Conservation (phyloP, 1,284 basidiomycete species). For the Laetiporus sulphureus region DNA sequence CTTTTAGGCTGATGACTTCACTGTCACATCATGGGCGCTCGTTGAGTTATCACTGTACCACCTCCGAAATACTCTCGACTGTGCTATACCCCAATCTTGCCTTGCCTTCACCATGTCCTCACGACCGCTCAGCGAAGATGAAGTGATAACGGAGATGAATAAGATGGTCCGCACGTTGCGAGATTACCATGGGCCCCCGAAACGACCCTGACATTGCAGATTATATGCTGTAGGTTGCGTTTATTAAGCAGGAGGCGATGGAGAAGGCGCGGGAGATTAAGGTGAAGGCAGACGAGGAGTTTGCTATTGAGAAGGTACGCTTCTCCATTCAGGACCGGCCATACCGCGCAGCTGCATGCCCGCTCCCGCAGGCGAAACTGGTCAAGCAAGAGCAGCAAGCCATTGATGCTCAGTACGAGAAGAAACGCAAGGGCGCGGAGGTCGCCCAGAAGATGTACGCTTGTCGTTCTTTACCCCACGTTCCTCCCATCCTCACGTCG, state of each 20-base stretch:
- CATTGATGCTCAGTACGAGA: slow-evolving; percentile 89
- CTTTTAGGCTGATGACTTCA: too few relatives aligned
- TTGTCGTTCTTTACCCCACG: slow-evolving; percentile 6
- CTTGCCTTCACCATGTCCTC: slow-evolving; percentile 4
- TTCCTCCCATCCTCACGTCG: not conserved
- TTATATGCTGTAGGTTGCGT: slow-evolving; percentile 64
- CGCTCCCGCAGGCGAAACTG: slow-evolving; percentile 71
- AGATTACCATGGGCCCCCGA: slow-evolving; percentile 5
- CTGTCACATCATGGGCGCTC: too few relatives aligned
- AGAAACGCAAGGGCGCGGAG: slow-evolving; percentile 90
- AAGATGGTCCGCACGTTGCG: too few relatives aligned
- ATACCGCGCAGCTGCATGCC: not conserved
- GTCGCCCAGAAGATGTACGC: slow-evolving; percentile 91
- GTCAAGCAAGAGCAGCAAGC: slow-evolving; percentile 91
- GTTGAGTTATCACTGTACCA: too few relatives aligned
- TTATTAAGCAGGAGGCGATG: slow-evolving; percentile 94
- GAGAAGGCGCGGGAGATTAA: slow-evolving; percentile 96
- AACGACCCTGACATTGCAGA: not conserved
- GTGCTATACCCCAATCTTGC: too few relatives aligned
- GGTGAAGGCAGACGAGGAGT: slow-evolving; percentile 96
- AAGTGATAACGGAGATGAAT: slow-evolving; percentile 96
- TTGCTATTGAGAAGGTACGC: slow-evolving; percentile 89
- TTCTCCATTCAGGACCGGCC: too few relatives aligned
- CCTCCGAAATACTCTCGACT: too few relatives aligned
- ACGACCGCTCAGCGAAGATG: slow-evolving; percentile 88